Evolutionary conservation across 371 early-diverging fungal genomes (phyloP).

Genomic region (Mycotypha africana): DNA sequence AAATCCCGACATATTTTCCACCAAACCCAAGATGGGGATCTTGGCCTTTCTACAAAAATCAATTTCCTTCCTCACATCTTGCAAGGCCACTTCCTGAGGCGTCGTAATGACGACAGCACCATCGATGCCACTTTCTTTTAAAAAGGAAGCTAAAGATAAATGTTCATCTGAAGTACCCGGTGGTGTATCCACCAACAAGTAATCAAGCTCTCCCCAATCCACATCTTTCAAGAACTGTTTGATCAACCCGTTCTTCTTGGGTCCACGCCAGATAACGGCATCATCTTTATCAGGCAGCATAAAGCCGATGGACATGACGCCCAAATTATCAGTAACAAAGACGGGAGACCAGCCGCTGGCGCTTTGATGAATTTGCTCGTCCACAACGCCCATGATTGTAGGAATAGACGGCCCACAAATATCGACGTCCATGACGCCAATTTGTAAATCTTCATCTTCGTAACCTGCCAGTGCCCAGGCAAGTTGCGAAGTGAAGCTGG

Average conservation of each 20-base stretch:
- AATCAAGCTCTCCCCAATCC: slow-evolving; percentile 92
- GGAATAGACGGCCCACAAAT: slow-evolving; percentile 99
- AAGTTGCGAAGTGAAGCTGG: slow-evolving; percentile 78
- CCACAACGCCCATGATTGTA: slow-evolving; percentile 84
- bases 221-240: slow-evolving; percentile 97
- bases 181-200: slow-evolving; percentile 96
- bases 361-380: slow-evolving; percentile 83
- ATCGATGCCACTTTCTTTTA: slow-evolving; percentile 75
- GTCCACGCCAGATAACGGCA: slow-evolving; percentile 99
- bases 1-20: slow-evolving; percentile 99
- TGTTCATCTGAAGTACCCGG: slow-evolving; percentile 99
- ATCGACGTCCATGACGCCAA: slow-evolving; percentile 98
- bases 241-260: slow-evolving; percentile 93
- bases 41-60: slow-evolving; percentile 93
- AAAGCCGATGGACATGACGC: slow-evolving; percentile 95
- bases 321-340: slow-evolving; percentile 84
- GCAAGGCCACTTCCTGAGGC: slow-evolving; percentile 95
- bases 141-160: slow-evolving; percentile 75
- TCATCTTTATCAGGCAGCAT: slow-evolving; percentile 87
- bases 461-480: slow-evolving; percentile 71
- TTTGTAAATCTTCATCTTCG: slow-evolving; percentile 56
- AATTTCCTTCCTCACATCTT: slow-evolving; percentile 95
- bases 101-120: slow-evolving; percentile 98
- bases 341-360: slow-evolving; percentile 88
- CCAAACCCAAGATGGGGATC: slow-evolving; percentile 89